Evolutionary conservation across 75 land plant genomes (phyloP).

Genomic region (Picea sitchensis): DNA sequence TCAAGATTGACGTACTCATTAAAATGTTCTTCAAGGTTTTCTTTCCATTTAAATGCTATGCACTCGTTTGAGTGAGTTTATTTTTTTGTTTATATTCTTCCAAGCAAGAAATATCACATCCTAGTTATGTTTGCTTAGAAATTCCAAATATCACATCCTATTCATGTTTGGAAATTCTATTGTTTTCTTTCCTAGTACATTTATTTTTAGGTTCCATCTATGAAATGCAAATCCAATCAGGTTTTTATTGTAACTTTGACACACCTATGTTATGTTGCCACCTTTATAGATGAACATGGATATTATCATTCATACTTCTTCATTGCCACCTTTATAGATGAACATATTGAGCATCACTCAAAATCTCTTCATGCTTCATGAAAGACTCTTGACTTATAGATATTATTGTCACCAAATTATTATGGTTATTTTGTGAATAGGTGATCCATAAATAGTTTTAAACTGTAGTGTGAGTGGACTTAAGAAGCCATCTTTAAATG

Average conservation of each 20-base stretch:
- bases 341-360: constrained; percentile 89
- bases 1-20: no score
- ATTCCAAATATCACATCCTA: no score
- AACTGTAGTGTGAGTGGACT: no score
- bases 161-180: no score
- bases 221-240: no score
- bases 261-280: not conserved
- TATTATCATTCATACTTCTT: constrained; percentile 96
- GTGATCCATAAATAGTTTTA: no score
- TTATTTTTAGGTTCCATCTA: no score
- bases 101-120: not conserved
- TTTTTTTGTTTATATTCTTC: not conserved
- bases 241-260: not conserved
- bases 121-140: not conserved
- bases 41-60: not conserved
- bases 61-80: not conserved
- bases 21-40: not conserved
- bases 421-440: no score
- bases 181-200: no score
- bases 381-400: no score
- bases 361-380: constrained; percentile 48
- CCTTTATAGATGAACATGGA: constrained; percentile 38
- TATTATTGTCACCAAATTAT: no score
- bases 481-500: no score
- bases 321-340: constrained; percentile 88